phyloP scores from a whole-genome alignment of 208 protist species.

The Tritrichomonas foetus region DNA sequence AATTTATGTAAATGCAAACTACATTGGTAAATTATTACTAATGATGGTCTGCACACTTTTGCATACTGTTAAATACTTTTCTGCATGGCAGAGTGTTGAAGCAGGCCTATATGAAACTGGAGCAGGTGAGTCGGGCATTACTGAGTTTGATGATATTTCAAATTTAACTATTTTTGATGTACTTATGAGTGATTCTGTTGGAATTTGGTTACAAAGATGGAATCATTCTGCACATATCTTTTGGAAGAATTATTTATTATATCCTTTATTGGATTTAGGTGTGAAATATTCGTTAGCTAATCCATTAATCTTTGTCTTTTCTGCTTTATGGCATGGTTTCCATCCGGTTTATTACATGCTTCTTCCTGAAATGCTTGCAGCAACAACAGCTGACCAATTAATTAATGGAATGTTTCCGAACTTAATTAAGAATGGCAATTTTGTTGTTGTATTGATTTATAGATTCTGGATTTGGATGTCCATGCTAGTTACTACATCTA shows the following conservation, averaged over 20 bases:
- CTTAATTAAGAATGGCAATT: neutral
- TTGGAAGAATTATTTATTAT: slow-evolving; percentile 1
- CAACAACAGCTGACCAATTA: neutral
- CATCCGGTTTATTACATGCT: slow-evolving; percentile 2
- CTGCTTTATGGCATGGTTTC: slow-evolving; percentile 2
- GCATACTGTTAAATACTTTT: neutral
- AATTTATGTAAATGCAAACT: neutral
- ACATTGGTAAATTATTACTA: neutral
- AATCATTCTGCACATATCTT: neutral
- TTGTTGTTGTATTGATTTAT: neutral
- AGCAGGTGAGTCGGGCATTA: neutral
- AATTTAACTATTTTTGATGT: neutral
- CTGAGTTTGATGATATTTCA: neutral
- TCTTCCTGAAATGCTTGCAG: neutral
- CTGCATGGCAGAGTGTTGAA: neutral
- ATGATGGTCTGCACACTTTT: neutral
- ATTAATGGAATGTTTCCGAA: neutral
- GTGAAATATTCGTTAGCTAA: neutral
- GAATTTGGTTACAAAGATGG: neutral
- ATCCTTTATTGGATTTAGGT: neutral
- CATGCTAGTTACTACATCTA: neutral
- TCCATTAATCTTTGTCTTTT: neutral
- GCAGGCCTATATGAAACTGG: neutral
- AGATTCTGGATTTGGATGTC: neutral
- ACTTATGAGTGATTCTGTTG: neutral